Base-by-base conservation (phyloP, 768 basidiomycete genomes). In the Mycena belliarum region DNA sequence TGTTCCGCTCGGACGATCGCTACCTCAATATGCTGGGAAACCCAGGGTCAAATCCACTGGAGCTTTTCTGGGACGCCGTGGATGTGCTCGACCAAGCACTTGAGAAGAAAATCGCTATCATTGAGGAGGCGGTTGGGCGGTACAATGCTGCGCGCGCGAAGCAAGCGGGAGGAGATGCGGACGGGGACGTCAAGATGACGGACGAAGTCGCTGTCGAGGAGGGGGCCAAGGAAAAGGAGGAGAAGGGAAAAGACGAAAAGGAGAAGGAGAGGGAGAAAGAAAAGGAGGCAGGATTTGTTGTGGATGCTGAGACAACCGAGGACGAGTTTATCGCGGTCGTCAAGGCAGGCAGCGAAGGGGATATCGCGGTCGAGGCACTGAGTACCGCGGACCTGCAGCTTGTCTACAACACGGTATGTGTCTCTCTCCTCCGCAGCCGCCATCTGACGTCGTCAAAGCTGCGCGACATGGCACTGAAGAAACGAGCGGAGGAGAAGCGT, bases 51-150 rank as follows among this genome's bases (percentile, higher is more conserved):
- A 95, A 91, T 63, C 95, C 96, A 1, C 80, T 99, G 28, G 97
- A 99, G 66, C 82, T 98, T 5, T 98, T 97, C 74, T 97, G 95
- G 93, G 96, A 98, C 72, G 70, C 82, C 11, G 88, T 97, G 43
- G 97, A 99, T 71, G 79, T 77, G 40, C 80, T 97, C 3, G 95
- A 32, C 29, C 29, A 32, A 12, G 29, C 86, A 62, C 81, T 96
- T 18, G 93, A 95, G 59, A 80, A 81, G 20, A 91, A 91, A 67
- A 86, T 32, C 29, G 29, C 29, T 12, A 12, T 32, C 29, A 12
- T 32, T 91, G 86, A 88, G 57, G 80, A 76, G 28, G 86, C 79
- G 7, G 12, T 91, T 61, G 80, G 77, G 61, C 76, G 77, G 46
- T 66, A 81, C 63, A 82, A 84, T 56, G 70, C 75, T 6, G 66